Percentiles rank a stretch among this genome's conserved stretches.
Conservation (phyloP, 176 grass and related monocot species). For the Triticum monococcum region DNA sequence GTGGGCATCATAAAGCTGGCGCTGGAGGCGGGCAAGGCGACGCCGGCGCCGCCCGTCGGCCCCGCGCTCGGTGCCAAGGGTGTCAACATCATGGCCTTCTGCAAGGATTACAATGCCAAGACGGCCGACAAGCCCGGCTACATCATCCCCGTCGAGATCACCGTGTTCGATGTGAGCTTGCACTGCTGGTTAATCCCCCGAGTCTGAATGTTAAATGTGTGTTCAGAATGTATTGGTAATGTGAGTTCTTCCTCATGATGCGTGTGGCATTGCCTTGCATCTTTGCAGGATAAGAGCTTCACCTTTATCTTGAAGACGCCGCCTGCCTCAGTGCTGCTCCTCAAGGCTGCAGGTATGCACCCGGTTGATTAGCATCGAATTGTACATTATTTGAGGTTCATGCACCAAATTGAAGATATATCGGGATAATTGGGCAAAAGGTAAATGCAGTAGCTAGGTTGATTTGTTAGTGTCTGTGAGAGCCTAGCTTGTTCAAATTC, state of each 20-base stretch:
- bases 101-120: constrained; percentile 98
- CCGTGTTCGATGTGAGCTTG: constrained; percentile 85
- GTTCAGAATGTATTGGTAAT: neutral
- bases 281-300: constrained; percentile 86
- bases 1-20: constrained; percentile 78
- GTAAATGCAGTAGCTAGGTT: neutral
- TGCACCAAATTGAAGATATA: neutral
- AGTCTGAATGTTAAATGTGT: neutral
- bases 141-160: constrained; percentile 98
- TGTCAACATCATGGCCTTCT: constrained; percentile 96
- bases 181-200: neutral
- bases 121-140: constrained; percentile 93
- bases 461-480: neutral
- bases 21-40: constrained; percentile 94
- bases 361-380: neutral
- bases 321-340: constrained; percentile 88
- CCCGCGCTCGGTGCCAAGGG: constrained; percentile 94
- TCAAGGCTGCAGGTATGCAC: constrained; percentile 88
- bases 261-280: neutral
- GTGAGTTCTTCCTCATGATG: neutral
- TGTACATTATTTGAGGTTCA: neutral
- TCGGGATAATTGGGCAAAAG: neutral
- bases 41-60: constrained; percentile 89
- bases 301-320: constrained; percentile 97
- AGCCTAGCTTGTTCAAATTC: neutral